A percentile compares a stretch with the other conserved stretches of the same genome.
Evolutionary conservation across 1,139 yeast species (phyloP).

Genomic region (Candida buenavistaensis): DNA sequence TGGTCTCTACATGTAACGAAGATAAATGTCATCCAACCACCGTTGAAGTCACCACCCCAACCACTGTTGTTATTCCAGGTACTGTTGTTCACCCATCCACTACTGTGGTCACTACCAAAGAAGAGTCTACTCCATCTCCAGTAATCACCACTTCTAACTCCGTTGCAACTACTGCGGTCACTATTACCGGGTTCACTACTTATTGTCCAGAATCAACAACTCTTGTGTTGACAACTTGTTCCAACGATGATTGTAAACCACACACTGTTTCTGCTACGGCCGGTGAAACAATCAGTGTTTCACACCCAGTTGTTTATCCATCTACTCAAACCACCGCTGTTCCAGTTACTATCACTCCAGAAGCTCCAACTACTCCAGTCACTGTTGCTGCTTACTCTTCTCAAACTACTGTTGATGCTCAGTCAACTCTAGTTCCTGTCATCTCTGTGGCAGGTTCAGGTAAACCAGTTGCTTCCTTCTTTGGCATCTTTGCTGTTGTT

Average conservation of each 20-base stretch:
- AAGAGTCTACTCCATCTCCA: conserved; percentile 17
- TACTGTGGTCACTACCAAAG: conserved; percentile 18
- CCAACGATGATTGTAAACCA: conserved; percentile 4
- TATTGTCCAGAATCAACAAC: conserved; percentile 13
- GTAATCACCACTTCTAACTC: conserved; percentile 1
- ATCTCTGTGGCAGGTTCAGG: conserved; percentile 20
- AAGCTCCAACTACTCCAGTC: conserved; percentile 15
- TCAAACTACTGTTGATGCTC: conserved; percentile 15
- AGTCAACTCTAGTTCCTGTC: conserved; percentile 16
- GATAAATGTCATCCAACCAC: too few relatives aligned
- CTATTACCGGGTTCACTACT: conserved; percentile 13
- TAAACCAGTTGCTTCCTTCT: conserved; percentile 14
- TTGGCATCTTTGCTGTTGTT: conserved; percentile 7
- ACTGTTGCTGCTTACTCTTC: conserved; percentile 19
- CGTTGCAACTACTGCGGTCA: conserved; percentile 3
- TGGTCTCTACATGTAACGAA: too few relatives aligned
- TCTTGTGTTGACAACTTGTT: conserved; percentile 8
- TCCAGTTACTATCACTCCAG: conserved; percentile 7
- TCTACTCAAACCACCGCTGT: conserved; percentile 3
- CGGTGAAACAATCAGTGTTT: conserved; percentile 9
- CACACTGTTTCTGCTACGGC: conserved; percentile 7
- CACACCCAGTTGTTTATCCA: conserved; percentile 4
- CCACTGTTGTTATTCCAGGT: conserved; percentile 7
- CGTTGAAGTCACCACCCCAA: conserved; percentile 3
- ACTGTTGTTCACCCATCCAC: too few relatives aligned